phyloP scores from a whole-genome alignment of 2,329 filamentous ascomycete species.

The Fusarium pseudonygamai region DNA sequence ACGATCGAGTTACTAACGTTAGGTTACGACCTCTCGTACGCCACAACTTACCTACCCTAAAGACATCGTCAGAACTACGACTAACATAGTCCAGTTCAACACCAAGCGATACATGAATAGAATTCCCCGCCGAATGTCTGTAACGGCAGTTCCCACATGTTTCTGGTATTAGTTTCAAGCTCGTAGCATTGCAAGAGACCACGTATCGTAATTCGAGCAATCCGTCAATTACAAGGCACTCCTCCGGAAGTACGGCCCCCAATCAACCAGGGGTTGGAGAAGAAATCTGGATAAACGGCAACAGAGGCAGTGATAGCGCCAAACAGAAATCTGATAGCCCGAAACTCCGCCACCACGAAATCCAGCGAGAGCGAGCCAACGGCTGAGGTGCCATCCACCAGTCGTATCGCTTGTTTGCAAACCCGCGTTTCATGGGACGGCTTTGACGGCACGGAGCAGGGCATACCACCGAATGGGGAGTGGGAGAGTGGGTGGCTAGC shows the following conservation, averaged over 20 bases:
- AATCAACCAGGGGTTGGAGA: slow-evolving; percentile 13
- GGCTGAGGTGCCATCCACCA: slow-evolving; percentile 8
- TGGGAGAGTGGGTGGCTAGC: neutral
- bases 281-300: slow-evolving; percentile 44
- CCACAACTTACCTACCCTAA: slow-evolving; percentile 1
- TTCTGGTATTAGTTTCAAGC: neutral
- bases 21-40: neutral
- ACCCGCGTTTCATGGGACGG: slow-evolving; percentile 31
- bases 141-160: neutral
- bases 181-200: neutral
- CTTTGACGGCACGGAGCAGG: slow-evolving; percentile 24
- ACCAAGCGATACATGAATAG: neutral
- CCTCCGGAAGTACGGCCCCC: slow-evolving; percentile 20
- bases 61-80: neutral
- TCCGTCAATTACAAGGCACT: neutral
- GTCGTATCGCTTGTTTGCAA: slow-evolving; percentile 5
- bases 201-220: neutral
- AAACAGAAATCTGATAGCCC: slow-evolving; percentile 28
- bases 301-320: slow-evolving; percentile 28
- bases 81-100: neutral
- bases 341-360: slow-evolving; percentile 32
- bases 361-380: slow-evolving; percentile 1
- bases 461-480: neutral
- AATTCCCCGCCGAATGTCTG: neutral
- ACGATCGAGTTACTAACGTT: neutral